phyloP scores from a whole-genome alignment of 345 rosid species.

The Trapa bicornis region DNA sequence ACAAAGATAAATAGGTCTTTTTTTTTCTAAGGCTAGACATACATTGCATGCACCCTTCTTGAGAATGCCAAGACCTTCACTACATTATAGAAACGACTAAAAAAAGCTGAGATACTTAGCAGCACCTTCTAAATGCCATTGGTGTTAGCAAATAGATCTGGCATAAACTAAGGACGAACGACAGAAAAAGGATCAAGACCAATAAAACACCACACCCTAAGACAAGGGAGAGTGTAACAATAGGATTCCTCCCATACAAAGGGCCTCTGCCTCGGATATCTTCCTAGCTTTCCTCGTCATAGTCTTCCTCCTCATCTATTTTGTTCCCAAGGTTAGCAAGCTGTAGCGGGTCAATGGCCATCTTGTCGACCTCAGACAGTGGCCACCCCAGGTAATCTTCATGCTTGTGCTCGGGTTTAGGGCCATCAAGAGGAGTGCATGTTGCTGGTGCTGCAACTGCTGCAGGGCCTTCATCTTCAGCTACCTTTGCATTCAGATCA shows the following conservation, averaged over 20 bases:
- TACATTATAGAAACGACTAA: background rate
- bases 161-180: background rate
- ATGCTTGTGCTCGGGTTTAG: slow-evolving; percentile 31
- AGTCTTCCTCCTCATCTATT: slow-evolving; percentile 74
- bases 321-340: slow-evolving; percentile 54
- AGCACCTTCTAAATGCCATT: background rate
- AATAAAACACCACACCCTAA: background rate
- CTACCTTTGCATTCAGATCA: slow-evolving; percentile 60
- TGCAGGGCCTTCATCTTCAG: slow-evolving; percentile 28
- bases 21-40: background rate
- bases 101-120: background rate
- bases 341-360: slow-evolving; percentile 76
- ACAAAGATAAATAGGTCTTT: background rate
- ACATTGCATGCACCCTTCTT: background rate
- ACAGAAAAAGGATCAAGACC: background rate
- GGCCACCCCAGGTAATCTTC: slow-evolving; percentile 94
- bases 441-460: slow-evolving; percentile 4
- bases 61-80: background rate
- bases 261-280: background rate
- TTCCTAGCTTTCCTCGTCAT: slow-evolving; percentile 72
- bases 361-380: slow-evolving; percentile 68
- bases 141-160: background rate
- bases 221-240: background rate
- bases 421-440: slow-evolving; percentile 16
- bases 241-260: background rate